Percentiles rank a stretch among this genome's conserved stretches.
These are phyloP conservation scores for Fusarium transvaalense DNA, from an alignment of 2,329 filamentous ascomycete genomes.

Conservation along the genomic window DNA sequence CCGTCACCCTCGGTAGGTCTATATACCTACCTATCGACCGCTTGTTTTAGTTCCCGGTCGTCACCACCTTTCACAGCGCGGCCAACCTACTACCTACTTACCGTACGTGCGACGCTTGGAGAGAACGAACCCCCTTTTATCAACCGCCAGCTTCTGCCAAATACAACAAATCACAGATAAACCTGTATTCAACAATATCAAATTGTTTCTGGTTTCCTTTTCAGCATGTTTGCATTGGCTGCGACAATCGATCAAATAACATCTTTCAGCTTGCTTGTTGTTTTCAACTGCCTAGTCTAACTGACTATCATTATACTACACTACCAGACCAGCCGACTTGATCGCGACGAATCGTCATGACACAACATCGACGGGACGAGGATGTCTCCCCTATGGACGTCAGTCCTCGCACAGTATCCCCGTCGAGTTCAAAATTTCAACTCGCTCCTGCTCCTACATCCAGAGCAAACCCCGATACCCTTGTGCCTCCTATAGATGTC, in stretches of 20 bases:
- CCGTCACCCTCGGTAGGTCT: constrained; percentile 4
- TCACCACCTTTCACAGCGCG: constrained; percentile 29
- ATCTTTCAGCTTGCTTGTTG: constrained; percentile 15
- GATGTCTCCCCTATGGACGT: constrained; percentile 40
- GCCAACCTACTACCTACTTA: constrained; percentile 20
- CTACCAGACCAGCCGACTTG: constrained; percentile 10
- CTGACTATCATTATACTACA: background rate
- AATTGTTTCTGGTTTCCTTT: constrained; percentile 10
- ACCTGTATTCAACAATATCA: constrained; percentile 12
- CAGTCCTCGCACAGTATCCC: constrained; percentile 39
- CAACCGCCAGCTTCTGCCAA: constrained; percentile 17
- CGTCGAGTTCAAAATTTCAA: constrained; percentile 38
- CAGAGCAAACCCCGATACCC: constrained; percentile 38
- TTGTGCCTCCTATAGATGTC: constrained; percentile 40
- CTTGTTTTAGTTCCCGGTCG: constrained; percentile 35
- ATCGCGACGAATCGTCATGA: constrained; percentile 38
- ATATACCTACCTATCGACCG: constrained; percentile 20
- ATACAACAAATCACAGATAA: constrained; percentile 8
- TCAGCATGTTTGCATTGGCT: constrained; percentile 44
- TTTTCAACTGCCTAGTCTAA: constrained; percentile 27
- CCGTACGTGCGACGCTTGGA: constrained; percentile 33
- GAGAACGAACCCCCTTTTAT: constrained; percentile 38
- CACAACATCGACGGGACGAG: constrained; percentile 40
- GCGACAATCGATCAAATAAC: constrained; percentile 30
- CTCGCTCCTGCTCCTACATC: constrained; percentile 21